Conservation (phyloP, 2,329 filamentous ascomycete species). For the Chrysoporthe austroafricana region DNA sequence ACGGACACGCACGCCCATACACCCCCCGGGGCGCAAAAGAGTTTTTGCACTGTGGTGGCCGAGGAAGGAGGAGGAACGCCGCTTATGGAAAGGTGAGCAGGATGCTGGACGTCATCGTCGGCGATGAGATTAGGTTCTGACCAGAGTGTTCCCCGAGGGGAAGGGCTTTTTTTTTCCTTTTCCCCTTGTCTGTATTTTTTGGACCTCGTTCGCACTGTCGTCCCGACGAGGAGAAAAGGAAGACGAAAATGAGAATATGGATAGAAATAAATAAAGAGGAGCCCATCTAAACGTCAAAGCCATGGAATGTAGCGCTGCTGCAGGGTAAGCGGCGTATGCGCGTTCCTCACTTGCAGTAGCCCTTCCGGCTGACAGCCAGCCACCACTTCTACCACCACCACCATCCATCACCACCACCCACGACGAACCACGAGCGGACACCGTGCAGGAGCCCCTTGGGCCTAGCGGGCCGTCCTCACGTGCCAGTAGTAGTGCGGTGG, state of each 20-base stretch:
- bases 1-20: not conserved
- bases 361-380: not conserved
- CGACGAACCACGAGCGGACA: not conserved
- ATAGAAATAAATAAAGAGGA: too few species aligned
- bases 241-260: not conserved
- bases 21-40: not conserved
- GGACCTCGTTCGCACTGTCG: not conserved
- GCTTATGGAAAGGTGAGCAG: slow-evolving; percentile 9
- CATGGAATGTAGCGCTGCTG: not conserved
- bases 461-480: not conserved
- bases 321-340: not conserved
- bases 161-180: not conserved
- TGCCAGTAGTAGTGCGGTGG: too few species aligned
- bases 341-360: slow-evolving; percentile 3
- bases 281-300: not conserved
- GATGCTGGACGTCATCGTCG: slow-evolving; percentile 8
- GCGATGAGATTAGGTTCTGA: slow-evolving; percentile 1
- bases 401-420: not conserved
- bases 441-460: not conserved
- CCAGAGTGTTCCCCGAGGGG: not conserved
- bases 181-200: not conserved
- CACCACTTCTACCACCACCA: not conserved
- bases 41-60: not conserved
- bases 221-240: not conserved
- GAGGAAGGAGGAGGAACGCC: not conserved